A percentile compares a stretch with the other conserved stretches of the same genome.
These are phyloP conservation scores for Penicillium bovifimosum DNA, from an alignment of 495 filamentous ascomycete genomes.

Conservation along the genomic window DNA sequence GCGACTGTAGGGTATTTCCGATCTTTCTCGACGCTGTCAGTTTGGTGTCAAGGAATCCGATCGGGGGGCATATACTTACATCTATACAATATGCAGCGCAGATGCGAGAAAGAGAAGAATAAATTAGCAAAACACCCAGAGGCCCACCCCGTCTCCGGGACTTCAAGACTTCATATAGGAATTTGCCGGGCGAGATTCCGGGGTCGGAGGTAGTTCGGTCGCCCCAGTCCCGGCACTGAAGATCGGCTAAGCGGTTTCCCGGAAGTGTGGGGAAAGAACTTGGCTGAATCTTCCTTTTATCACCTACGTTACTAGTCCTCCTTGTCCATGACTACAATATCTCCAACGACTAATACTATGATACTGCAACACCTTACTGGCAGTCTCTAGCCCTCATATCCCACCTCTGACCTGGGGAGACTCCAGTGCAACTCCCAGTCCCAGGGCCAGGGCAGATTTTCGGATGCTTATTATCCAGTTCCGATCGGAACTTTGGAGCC, in stretches of 20 bases:
- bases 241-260: constrained; percentile 45
- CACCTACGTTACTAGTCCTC: too few species aligned
- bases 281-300: not conserved
- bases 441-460: not conserved
- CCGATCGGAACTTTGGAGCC: not conserved
- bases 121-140: constrained; percentile 5
- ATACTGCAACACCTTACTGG: not conserved
- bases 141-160: not conserved
- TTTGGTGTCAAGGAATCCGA: not conserved
- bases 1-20: not conserved
- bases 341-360: too few species aligned
- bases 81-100: constrained; percentile 4
- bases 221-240: constrained; percentile 31
- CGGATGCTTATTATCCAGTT: constrained; percentile 3
- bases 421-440: not conserved
- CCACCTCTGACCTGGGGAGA: too few species aligned
- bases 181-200: constrained; percentile 30
- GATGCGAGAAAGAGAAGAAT: not conserved
- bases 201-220: constrained; percentile 27
- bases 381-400: not conserved
- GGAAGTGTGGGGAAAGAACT: constrained; percentile 14
- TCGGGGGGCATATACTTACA: not conserved
- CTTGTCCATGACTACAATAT: too few species aligned
- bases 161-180: constrained; percentile 12
- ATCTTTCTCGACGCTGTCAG: constrained; percentile 5